Percentiles rank a stretch among this genome's conserved stretches.
Evolutionary conservation across 2,329 filamentous ascomycete species (phyloP).

Genomic region (Pseudogymnoascus sp.): DNA sequence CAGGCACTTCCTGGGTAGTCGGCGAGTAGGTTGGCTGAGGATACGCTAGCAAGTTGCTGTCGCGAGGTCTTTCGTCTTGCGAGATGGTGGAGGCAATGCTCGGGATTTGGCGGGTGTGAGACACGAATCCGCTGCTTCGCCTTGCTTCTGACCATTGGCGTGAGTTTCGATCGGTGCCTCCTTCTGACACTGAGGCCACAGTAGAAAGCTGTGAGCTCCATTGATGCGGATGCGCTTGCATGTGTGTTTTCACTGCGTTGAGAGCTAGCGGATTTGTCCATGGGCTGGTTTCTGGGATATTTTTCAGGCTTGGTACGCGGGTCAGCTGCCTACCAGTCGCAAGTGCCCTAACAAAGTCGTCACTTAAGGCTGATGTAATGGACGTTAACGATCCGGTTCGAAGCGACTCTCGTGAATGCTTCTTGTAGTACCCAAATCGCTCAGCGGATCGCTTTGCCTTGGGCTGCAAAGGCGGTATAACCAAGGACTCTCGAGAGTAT

Average conservation of each 20-base stretch:
- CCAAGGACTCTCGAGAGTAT: slow-evolving; percentile 54
- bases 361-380: slow-evolving; percentile 42
- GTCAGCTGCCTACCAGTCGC: slow-evolving; percentile 34
- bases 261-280: slow-evolving; percentile 26
- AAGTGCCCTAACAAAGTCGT: slow-evolving; percentile 30
- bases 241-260: slow-evolving; percentile 31
- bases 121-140: slow-evolving; percentile 41
- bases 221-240: slow-evolving; percentile 46
- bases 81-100: slow-evolving; percentile 46
- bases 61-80: slow-evolving; percentile 19
- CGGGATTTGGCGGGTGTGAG: slow-evolving; percentile 45
- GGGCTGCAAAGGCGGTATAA: slow-evolving; percentile 48
- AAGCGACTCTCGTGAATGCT: slow-evolving; percentile 45
- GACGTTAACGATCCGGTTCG: slow-evolving; percentile 48
- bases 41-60: slow-evolving; percentile 38
- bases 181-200: slow-evolving; percentile 54
- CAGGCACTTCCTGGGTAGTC: slow-evolving; percentile 28
- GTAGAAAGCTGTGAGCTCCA: slow-evolving; percentile 59
- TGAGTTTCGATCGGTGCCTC: slow-evolving; percentile 39
- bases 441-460: slow-evolving; percentile 41
- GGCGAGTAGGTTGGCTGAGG: slow-evolving; percentile 38
- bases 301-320: slow-evolving; percentile 25
- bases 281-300: slow-evolving; percentile 24
- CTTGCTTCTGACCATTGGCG: slow-evolving; percentile 37
- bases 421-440: slow-evolving; percentile 40